These are phyloP conservation scores for Erodium maritimum DNA, from an alignment of 345 rosid genomes.

Conservation along the genomic window DNA sequence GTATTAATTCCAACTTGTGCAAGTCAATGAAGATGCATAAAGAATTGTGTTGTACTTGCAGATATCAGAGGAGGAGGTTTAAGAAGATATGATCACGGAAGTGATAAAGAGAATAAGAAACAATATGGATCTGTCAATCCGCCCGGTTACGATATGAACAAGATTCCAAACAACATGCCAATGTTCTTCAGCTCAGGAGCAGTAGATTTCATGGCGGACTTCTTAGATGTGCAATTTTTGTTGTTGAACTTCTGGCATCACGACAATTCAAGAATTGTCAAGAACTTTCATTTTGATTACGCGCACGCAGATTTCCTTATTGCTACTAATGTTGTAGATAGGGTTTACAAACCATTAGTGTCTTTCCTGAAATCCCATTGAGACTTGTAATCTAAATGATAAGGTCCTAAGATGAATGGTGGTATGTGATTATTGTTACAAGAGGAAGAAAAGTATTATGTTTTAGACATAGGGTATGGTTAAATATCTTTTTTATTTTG, in stretches of 20 bases:
- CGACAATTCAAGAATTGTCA: background rate
- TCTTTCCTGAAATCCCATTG: background rate
- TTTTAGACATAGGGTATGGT: too few species aligned
- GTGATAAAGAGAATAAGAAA: slow-evolving; percentile 26
- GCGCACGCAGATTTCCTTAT: background rate
- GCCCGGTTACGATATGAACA: slow-evolving; percentile 4
- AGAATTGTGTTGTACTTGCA: background rate
- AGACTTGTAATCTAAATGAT: too few species aligned
- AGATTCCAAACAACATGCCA: background rate
- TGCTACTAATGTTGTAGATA: too few species aligned
- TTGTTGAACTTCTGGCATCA: background rate
- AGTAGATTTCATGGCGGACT: background rate
- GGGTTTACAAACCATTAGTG: background rate
- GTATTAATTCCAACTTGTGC: background rate
- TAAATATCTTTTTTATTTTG: too few species aligned
- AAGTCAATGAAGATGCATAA: too few species aligned
- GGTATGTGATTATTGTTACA: too few species aligned
- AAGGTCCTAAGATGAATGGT: too few species aligned
- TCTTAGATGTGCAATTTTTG: background rate
- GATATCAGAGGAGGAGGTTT: slow-evolving; percentile 35
- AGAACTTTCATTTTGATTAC: background rate
- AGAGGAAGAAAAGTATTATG: too few species aligned
- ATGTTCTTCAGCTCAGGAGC: background rate
- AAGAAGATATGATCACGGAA: slow-evolving; percentile 34
- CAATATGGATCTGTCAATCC: slow-evolving; percentile 38